Base-by-base conservation (phyloP, 164 flowering plant species). In the Cinnamomum micranthum region DNA sequence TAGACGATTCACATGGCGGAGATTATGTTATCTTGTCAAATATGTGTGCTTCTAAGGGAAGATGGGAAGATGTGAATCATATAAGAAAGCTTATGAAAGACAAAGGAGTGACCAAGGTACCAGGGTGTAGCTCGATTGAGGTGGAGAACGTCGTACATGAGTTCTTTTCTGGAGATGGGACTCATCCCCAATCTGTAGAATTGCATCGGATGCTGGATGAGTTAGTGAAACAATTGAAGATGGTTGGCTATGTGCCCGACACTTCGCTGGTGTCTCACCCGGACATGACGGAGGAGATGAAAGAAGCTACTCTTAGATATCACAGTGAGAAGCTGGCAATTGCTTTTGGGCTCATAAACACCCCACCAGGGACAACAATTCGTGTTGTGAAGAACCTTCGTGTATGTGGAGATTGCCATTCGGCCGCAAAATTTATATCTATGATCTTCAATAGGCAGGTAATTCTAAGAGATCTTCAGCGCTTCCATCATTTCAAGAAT, bases 381-480 rank as follows among this genome's bases (percentile, higher is more conserved):
- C 90, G 92, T 27, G 92, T 92, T 6, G 91, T 87, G 80, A 92
- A 92, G 84, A 92, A 92, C 71, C 91, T 92, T 24, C 79, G 94
- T 20, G 87, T 89, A 0, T 90, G 92, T 77, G 86, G 84, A 25
- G 97, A 92, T 74, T 90, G 94, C 68, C 97, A 92, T 76, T 80
- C 86, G 33, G 92, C 89, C 24, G 91, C 90, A 10, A 92, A 92
- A 79, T 68, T 85, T 71, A 82, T 88, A 65, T 90, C 92, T 0
- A 33, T 75, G 70, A 74, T 89, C 71, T 87, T 79, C 75, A 79
- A 76, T 27, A 83, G 91, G 75, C 73, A 84, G 76, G 89, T 90
- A 28, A 75, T 92, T 78, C 86, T 92, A 17, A 78, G 93, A 78
- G 97, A 90, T 78, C 84, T 89, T 41, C 90, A 87, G 52, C 84